Conservation (phyloP, 164 flowering plant genomes). For the Warburgia ugandensis region DNA sequence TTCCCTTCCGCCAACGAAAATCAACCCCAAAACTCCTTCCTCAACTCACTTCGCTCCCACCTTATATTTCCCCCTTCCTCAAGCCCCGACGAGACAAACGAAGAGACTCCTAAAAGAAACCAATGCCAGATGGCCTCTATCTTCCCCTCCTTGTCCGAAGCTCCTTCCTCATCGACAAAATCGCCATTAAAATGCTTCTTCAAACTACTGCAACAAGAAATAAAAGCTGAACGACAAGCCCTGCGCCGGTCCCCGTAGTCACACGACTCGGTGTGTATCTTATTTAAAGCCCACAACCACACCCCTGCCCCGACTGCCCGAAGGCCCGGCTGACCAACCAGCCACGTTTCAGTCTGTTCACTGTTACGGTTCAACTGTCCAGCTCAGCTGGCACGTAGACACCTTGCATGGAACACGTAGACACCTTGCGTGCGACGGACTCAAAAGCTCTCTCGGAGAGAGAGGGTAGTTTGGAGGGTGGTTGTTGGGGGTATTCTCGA, state of each 20-base stretch:
- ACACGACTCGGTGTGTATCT: background rate
- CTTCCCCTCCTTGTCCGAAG: slow-evolving; percentile 15
- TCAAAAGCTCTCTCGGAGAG: background rate
- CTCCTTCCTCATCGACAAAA: slow-evolving; percentile 10
- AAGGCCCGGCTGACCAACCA: background rate
- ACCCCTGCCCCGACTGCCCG: slow-evolving; percentile 7
- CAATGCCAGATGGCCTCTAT: slow-evolving; percentile 5
- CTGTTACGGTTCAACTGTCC: background rate
- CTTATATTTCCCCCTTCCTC: background rate
- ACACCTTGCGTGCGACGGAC: slow-evolving; percentile 1
- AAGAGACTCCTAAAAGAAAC: background rate
- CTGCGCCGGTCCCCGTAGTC: too few relatives aligned
- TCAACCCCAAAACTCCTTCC: background rate
- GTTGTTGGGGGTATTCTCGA: too few relatives aligned
- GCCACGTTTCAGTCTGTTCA: background rate
- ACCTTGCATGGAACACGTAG: too few relatives aligned
- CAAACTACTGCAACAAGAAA: too few relatives aligned
- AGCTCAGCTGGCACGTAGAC: background rate
- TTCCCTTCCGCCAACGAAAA: background rate
- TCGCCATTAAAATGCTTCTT: slow-evolving; percentile 8
- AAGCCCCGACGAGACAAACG: slow-evolving; percentile 5
- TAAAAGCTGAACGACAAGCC: too few relatives aligned
- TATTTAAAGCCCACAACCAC: slow-evolving; percentile 9
- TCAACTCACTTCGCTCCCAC: background rate
- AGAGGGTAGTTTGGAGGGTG: too few relatives aligned